Conservation (phyloP, 2,329 filamentous ascomycete genomes). For the Fusarium sp. region DNA sequence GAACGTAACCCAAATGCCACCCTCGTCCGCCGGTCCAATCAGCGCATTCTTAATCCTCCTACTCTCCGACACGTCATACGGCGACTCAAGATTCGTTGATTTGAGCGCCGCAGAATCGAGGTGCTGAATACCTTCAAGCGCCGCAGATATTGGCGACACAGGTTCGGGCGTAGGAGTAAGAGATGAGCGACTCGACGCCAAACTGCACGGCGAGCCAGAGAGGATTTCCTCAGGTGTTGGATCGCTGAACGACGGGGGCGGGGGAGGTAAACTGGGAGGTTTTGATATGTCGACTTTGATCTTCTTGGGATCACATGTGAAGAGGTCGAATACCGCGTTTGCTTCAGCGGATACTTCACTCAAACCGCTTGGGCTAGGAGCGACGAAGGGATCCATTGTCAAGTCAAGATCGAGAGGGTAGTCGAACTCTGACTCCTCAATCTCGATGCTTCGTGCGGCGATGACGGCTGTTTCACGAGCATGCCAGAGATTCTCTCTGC, state of each 20-base stretch:
- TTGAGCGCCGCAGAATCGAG: conserved; percentile 19
- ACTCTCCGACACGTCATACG: conserved; percentile 42
- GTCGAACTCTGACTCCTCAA: conserved; percentile 46
- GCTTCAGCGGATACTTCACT: not conserved
- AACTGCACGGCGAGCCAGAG: not conserved
- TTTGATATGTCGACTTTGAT: conserved; percentile 18
- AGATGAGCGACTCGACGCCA: not conserved
- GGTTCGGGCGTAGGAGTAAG: conserved; percentile 7
- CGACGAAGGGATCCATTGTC: not conserved
- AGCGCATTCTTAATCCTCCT: conserved; percentile 46
- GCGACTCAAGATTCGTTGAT: conserved; percentile 29
- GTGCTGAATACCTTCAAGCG: conserved; percentile 30
- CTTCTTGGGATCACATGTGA: not conserved
- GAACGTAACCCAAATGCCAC: conserved; percentile 44
- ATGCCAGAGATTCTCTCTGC: conserved; percentile 54
- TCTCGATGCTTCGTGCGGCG: conserved; percentile 48
- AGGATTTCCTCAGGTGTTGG: conserved; percentile 8
- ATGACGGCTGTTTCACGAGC: conserved; percentile 46
- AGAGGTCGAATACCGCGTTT: not conserved
- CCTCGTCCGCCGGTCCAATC: conserved; percentile 39
- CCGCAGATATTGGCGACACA: conserved; percentile 15
- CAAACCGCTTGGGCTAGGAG: not conserved
- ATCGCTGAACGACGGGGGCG: conserved; percentile 27
- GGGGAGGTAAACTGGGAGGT: conserved; percentile 14
- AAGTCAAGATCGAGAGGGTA: not conserved